Evolutionary conservation across 202 grass and related monocot species (phyloP).

Genomic region (Zizania palustris): DNA sequence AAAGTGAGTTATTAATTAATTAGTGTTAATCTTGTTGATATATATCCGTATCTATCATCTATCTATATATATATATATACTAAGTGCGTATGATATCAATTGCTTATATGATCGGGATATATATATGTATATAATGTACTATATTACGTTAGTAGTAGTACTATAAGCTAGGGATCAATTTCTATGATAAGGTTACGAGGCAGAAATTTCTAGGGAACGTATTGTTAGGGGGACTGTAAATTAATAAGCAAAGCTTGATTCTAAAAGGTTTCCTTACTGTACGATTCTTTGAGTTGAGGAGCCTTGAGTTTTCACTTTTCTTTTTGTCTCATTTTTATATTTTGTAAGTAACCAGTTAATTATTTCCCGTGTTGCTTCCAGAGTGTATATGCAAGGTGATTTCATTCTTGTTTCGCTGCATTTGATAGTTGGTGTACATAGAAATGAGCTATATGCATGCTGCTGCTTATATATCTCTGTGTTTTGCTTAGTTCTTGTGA

Average conservation of each 20-base stretch:
- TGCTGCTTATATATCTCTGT: too few species aligned
- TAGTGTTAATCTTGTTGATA: constrained; percentile 10
- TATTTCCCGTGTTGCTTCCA: background rate
- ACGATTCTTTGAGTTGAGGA: constrained; percentile 22
- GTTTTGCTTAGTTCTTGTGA: too few species aligned
- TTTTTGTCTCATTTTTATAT: background rate
- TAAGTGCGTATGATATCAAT: constrained; percentile 3
- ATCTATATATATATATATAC: background rate
- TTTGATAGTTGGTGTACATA: background rate
- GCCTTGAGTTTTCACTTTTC: background rate
- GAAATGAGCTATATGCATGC: background rate
- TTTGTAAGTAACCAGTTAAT: background rate
- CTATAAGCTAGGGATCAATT: constrained; percentile 13
- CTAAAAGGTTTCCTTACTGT: constrained; percentile 4
- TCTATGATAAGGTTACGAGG: background rate
- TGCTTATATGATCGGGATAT: constrained; percentile 12
- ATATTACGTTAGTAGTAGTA: background rate
- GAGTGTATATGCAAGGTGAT: background rate
- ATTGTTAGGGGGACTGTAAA: constrained; percentile 17
- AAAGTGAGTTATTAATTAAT: constrained; percentile 18
- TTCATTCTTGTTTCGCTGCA: background rate
- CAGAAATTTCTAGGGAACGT: background rate
- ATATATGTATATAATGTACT: constrained; percentile 30
- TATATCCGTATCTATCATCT: too few species aligned
- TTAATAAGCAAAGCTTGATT: constrained; percentile 27